These are phyloP conservation scores for Ophiostoma fasciatum DNA, from an alignment of 2,329 filamentous ascomycete genomes.

Conservation along the genomic window DNA sequence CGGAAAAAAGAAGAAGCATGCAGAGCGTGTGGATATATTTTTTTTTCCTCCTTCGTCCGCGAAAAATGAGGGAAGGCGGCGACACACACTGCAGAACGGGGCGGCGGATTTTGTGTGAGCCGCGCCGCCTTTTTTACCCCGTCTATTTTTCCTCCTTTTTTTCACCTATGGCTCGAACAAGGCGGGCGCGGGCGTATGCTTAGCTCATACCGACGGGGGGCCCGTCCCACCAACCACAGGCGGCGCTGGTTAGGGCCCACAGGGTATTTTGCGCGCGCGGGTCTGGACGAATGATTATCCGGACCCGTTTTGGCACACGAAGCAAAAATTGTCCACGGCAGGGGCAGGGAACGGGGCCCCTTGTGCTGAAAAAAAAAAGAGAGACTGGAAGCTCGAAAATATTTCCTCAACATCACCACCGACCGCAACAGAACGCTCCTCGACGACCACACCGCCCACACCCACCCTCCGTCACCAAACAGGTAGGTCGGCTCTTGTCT, in stretches of 20 bases:
- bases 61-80: too few species aligned
- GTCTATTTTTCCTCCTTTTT: background rate
- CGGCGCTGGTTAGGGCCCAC: constrained; percentile 11
- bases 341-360: background rate
- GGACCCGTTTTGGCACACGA: constrained; percentile 8
- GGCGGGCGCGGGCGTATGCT: too few species aligned
- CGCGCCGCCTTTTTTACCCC: too few species aligned
- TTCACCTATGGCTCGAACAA: too few species aligned
- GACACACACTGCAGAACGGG: too few species aligned
- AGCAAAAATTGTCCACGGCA: constrained; percentile 5
- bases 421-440: too few species aligned
- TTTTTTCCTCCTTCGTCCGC: background rate
- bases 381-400: too few species aligned
- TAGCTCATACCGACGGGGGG: constrained; percentile 1
- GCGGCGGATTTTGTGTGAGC: too few species aligned
- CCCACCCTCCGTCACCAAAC: background rate
- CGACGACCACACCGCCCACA: constrained; percentile 1
- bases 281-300: constrained; percentile 7
- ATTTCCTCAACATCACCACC: background rate
- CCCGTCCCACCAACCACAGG: constrained; percentile 1
- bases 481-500: too few species aligned
- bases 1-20: constrained; percentile 3
- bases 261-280: constrained; percentile 5
- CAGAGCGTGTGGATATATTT: constrained; percentile 3
- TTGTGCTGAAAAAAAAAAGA: too few species aligned